Conservation (phyloP, 768 basidiomycete species). For the Hydnomerulius pinastri region DNA sequence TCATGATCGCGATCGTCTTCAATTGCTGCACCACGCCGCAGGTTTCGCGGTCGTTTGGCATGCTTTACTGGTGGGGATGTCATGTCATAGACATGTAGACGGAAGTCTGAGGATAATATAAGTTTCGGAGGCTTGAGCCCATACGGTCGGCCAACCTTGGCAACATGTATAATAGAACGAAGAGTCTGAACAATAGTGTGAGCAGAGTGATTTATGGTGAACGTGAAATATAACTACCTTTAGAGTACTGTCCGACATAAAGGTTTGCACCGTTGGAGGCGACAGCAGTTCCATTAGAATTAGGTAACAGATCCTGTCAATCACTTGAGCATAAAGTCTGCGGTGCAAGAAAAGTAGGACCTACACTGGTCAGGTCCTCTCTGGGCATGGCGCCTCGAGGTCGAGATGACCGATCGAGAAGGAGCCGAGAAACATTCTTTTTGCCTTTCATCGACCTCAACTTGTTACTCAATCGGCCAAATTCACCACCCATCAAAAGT, state of each 20-base stretch:
- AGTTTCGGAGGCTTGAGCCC: neutral
- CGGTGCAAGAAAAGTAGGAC: constrained; percentile 19
- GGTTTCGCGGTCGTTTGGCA: constrained; percentile 13
- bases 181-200: constrained; percentile 54
- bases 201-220: constrained; percentile 4
- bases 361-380: constrained; percentile 60
- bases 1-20: constrained; percentile 43
- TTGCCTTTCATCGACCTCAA: constrained; percentile 41
- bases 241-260: constrained; percentile 85
- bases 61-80: constrained; percentile 45
- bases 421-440: constrained; percentile 48
- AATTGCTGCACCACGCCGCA: constrained; percentile 15
- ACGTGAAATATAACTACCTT: constrained; percentile 47
- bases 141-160: constrained; percentile 54
- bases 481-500: constrained; percentile 76
- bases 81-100: constrained; percentile 85
- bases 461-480: constrained; percentile 65
- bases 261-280: constrained; percentile 72
- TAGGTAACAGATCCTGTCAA: constrained; percentile 70
- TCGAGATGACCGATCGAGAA: constrained; percentile 44
- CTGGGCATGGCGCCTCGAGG: constrained; percentile 38
- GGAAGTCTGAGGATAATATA: constrained; percentile 62
- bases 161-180: constrained; percentile 93
- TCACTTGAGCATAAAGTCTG: constrained; percentile 1
- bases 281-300: constrained; percentile 78